Evolutionary conservation across 805 yeast species (phyloP).

Genomic region (Zygotorulaspora chibaensis): DNA sequence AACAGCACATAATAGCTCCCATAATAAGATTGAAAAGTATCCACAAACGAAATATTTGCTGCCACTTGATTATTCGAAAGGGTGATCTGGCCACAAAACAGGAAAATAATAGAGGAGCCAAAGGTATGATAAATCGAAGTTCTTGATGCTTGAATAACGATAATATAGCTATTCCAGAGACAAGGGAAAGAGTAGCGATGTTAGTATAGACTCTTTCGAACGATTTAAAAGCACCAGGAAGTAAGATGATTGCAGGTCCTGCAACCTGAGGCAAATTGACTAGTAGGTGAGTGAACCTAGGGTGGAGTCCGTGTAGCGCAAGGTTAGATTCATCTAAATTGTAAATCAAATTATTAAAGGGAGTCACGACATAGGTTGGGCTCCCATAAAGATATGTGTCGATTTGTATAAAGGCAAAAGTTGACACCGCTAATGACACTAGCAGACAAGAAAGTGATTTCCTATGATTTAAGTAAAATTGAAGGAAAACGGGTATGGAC

Average conservation of each 20-base stretch:
- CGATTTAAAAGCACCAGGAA: conserved; percentile 19
- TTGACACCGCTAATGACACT: conserved; percentile 36
- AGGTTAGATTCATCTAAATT: conserved; percentile 59
- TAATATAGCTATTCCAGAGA: conserved; percentile 58
- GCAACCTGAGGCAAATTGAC: conserved; percentile 74
- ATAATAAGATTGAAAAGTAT: conserved; percentile 56
- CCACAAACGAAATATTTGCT: conserved; percentile 42
- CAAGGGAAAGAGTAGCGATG: conserved; percentile 54
- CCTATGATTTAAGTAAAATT: conserved; percentile 40
- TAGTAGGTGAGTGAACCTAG: conserved; percentile 66
- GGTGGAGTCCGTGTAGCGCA: conserved; percentile 77
- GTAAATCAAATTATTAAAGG: conserved; percentile 71
- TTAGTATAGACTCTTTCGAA: conserved; percentile 10
- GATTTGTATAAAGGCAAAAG: conserved; percentile 39
- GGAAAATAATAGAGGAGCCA: conserved; percentile 64
- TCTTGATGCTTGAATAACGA: conserved; percentile 91
- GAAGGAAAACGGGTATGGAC: conserved; percentile 39
- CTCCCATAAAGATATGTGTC: conserved; percentile 51
- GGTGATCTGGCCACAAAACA: conserved; percentile 42
- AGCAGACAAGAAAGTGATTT: conserved; percentile 32
- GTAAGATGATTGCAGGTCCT: conserved; percentile 68
- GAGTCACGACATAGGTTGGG: conserved; percentile 48
- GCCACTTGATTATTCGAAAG: conserved; percentile 20
- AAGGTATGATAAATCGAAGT: conserved; percentile 76
- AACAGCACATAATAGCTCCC: conserved; percentile 66